Percentiles rank a stretch among this genome's conserved stretches.
These are phyloP conservation scores for Trichocladium uniseriatum DNA, from an alignment of 495 filamentous ascomycete species.

Conservation along the genomic window DNA sequence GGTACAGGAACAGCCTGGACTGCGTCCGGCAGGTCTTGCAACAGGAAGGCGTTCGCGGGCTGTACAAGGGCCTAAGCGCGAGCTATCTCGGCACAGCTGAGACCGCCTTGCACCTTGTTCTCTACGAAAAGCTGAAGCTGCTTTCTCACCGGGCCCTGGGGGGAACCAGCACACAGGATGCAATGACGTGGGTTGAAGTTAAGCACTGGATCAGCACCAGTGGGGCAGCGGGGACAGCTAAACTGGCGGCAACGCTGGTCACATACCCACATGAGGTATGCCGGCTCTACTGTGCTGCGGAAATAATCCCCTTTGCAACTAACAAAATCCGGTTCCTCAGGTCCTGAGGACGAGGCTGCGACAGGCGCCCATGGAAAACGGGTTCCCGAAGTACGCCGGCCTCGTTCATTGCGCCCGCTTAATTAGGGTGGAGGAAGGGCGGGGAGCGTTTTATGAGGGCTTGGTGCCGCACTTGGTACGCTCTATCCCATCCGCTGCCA, in stretches of 20 bases:
- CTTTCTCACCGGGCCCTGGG: not conserved
- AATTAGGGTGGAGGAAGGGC: not conserved
- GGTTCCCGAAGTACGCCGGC: not conserved
- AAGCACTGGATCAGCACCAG: not conserved
- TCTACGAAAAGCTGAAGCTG: not conserved
- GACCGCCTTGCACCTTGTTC: not conserved
- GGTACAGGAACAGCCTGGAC: constrained; percentile 1
- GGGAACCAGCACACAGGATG: not conserved
- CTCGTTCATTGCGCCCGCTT: constrained; percentile 1
- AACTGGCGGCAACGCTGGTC: not conserved
- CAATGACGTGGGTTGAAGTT: not conserved
- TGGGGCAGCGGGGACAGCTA: not conserved
- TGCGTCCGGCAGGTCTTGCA: not conserved
- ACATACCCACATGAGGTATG: not conserved
- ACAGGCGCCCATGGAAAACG: constrained; percentile 1
- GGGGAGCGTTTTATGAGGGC: not conserved
- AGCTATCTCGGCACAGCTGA: not conserved
- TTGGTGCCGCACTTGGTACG: not conserved
- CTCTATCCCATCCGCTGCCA: not conserved
- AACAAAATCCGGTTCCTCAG: not conserved
- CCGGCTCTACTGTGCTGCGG: not conserved
- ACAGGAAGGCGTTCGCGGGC: not conserved
- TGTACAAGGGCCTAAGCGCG: not conserved
- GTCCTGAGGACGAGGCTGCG: not conserved
- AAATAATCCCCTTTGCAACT: not conserved